Conservation (phyloP, 768 basidiomycete species). For the Kwoniella botswanensis region DNA sequence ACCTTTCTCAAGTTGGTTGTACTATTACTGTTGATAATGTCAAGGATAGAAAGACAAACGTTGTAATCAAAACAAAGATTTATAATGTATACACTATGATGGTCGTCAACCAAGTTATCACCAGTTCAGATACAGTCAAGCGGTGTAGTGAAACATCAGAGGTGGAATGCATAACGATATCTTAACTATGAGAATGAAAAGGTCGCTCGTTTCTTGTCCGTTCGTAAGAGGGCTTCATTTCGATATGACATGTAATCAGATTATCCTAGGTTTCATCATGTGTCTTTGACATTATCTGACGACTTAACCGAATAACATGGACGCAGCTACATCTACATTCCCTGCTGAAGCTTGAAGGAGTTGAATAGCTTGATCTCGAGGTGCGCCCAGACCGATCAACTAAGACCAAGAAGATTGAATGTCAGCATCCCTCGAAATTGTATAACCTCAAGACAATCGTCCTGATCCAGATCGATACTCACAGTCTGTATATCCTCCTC, state of each 20-base stretch:
- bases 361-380: slow-evolving; percentile 75
- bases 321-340: slow-evolving; percentile 85
- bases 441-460: too few relatives aligned
- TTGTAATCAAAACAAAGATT: neutral
- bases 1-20: neutral
- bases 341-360: slow-evolving; percentile 79
- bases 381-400: slow-evolving; percentile 77
- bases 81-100: neutral
- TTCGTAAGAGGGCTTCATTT: too few relatives aligned
- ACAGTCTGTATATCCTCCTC: slow-evolving; percentile 68
- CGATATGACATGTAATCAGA: too few relatives aligned
- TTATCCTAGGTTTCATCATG: too few relatives aligned
- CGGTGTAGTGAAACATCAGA: too few relatives aligned
- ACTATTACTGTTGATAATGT: neutral
- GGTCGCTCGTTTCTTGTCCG: too few relatives aligned
- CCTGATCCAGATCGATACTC: slow-evolving; percentile 22
- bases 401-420: slow-evolving; percentile 12
- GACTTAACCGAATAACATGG: slow-evolving; percentile 69
- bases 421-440: too few relatives aligned
- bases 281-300: too few relatives aligned
- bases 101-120: neutral
- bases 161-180: too few relatives aligned
- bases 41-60: neutral
- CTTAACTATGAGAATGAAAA: too few relatives aligned
- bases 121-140: too few relatives aligned